Base-by-base conservation (phyloP, 1,139 yeast genomes). In the Yamadazyma siamensis region DNA sequence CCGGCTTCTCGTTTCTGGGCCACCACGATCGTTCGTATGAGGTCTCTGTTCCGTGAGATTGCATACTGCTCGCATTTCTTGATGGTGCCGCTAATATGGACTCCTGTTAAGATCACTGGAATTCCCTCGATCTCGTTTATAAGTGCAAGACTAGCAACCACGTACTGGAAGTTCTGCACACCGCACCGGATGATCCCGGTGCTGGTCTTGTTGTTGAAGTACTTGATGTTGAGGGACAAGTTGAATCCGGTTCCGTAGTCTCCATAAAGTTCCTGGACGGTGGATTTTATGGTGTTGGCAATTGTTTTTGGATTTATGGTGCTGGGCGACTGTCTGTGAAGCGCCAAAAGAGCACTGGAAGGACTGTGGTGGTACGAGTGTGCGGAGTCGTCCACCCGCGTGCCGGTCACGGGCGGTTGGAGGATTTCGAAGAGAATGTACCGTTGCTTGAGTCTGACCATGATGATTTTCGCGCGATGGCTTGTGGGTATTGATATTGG, bases 391-490 rank as follows among this genome's bases (percentile, higher is more conserved):
- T 27, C 33, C 10, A 16, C 23, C 3, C 21, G 12, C 4, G 29
- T 4, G 13, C 19, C 18, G 10, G 14, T 13, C 9, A 8, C 14
- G 3, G 72, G 75, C 0, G 95, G 95, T 41, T 79, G 79, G 10
- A 85, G 55, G 2, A 89, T 59, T 42, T 88, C 95, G 52, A 89
- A 87, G 7, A 88, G 65, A 15, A 89, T 67, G 50, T 89, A 89
- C 43, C 97, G 64, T 19, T 88, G 81, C 54, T 89, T 89, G 27
- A 88, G 66, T 49, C 97, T 73, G 15, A 89, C 97, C 97, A 89
- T 88, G 15, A 8, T 32, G 19, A 8, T 7, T 18, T 18, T 18
- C 20, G 20, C 20, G 10, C n/a, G n/a, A n/a, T n/a, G n/a, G n/a
- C n/a, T n/a, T n/a, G n/a, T n/a, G n/a, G n/a, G n/a, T n/a, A n/a